phyloP scores from a whole-genome alignment of 2,329 filamentous ascomycete genomes.

The Juglanconis oblonga region DNA sequence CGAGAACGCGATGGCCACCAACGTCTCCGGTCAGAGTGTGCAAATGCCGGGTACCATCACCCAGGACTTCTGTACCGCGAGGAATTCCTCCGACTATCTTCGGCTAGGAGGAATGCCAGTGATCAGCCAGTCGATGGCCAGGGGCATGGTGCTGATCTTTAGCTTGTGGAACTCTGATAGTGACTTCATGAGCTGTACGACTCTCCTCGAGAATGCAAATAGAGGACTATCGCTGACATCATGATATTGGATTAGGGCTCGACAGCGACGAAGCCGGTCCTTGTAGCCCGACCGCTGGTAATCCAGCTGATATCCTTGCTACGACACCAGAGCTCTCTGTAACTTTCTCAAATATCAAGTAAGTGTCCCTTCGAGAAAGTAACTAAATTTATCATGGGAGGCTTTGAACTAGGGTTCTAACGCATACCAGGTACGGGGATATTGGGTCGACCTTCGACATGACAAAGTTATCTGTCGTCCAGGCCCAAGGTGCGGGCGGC shows the following conservation, averaged over 20 bases:
- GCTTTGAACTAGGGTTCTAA: neutral
- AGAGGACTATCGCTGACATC: neutral
- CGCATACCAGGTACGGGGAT: neutral
- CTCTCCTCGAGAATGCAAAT: neutral
- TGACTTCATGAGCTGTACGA: neutral
- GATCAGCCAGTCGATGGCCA: neutral
- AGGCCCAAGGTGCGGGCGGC: neutral
- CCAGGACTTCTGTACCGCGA: constrained; percentile 21
- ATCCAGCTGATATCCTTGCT: neutral
- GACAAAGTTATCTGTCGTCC: neutral
- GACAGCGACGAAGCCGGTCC: neutral
- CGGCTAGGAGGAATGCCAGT: neutral
- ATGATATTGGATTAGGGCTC: neutral
- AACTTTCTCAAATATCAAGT: constrained; percentile 1
- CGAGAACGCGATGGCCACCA: constrained; percentile 32
- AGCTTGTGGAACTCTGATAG: constrained; percentile 1
- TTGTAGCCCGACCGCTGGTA: neutral
- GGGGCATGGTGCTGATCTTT: constrained; percentile 3
- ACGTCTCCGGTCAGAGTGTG: constrained; percentile 12
- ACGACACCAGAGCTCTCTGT: neutral
- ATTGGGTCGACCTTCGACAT: neutral
- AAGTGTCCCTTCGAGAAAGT: neutral
- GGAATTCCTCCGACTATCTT: neutral
- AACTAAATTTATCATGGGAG: neutral
- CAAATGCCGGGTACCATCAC: constrained; percentile 20